Base-by-base conservation (phyloP, 257 asterid species). In the Lithospermum erythrorhizon region DNA sequence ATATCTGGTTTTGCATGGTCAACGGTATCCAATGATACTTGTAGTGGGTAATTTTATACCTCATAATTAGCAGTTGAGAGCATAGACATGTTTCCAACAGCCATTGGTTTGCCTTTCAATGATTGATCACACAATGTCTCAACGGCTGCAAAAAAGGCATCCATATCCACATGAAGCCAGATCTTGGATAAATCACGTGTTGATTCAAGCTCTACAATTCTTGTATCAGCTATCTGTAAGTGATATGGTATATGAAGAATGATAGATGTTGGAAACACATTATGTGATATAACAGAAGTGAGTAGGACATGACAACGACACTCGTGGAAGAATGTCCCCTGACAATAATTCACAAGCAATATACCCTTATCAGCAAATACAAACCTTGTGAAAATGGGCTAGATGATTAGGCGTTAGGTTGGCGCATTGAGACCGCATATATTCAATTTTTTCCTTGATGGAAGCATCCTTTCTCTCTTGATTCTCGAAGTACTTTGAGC, bases 91-190 rank as follows among this genome's bases (percentile, higher is more conserved):
- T 95, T 55, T 30, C 98, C 98, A 76, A 91, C 98, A 74, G 98
- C 97, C 95, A 91, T 75, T 49, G 98, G 97, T 74, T 83, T 86
- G 47, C 95, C 97, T 62, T 78, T 37, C 18, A 93, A 72, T 32
- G 90, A 76, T 22, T 94, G 95, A 73, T 88, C 68, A 62, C 82
- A 63, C 65, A 86, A 78, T 58, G 95, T 86, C 64, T 93, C 98
- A 70, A 80, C 95, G 58, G 98, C 95, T 17, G 97, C 98, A 66
- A 81, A 93, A 55, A 93, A 93, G 62, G 98, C 98, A 86, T 93
- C 97, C 98, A 93, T 93, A 77, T 88, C 98, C 65, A 93, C 95
- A 57, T 93, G 98, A 32, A 93, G 75, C 98, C 97, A 93, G 72
- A 77, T 78, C 79, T 83, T 88, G 49, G 95, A 84, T 65, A 88